Percentiles rank a stretch among this genome's conserved stretches.
phyloP scores from a whole-genome alignment of 352 stramenopile genomes.

The Albugo candida region DNA sequence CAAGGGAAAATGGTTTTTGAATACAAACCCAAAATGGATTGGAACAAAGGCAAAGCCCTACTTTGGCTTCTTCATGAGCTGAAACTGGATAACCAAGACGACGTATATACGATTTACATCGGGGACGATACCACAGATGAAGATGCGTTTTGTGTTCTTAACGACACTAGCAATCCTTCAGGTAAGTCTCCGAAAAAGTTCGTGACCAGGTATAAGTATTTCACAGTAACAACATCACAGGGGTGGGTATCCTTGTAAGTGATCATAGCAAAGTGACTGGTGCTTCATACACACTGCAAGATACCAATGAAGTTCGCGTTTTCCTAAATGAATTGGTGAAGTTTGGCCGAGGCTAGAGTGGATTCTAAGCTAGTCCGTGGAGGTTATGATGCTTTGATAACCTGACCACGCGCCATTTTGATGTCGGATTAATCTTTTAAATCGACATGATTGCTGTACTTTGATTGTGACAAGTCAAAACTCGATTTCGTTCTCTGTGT shows the following conservation, averaged over 20 bases:
- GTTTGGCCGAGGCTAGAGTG: not conserved
- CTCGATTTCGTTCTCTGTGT: too few species aligned
- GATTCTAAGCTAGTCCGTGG: too few species aligned
- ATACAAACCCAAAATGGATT: constrained; percentile 81
- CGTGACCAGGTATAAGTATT: constrained; percentile 25
- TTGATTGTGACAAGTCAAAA: too few species aligned
- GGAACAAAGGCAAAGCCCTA: constrained; percentile 83
- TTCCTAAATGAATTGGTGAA: constrained; percentile 53
- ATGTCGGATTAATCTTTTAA: too few species aligned
- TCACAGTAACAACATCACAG: constrained; percentile 17
- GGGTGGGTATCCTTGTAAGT: constrained; percentile 68
- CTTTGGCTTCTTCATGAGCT: constrained; percentile 68
- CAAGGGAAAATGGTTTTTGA: constrained; percentile 82
- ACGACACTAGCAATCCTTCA: constrained; percentile 23
- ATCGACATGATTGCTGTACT: too few species aligned
- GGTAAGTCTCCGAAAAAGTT: constrained; percentile 28
- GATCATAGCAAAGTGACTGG: constrained; percentile 46
- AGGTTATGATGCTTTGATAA: too few species aligned
- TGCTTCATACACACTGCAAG: constrained; percentile 55
- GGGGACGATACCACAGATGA: constrained; percentile 83
- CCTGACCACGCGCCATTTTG: too few species aligned
- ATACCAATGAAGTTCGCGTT: constrained; percentile 48
- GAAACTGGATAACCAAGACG: constrained; percentile 36
- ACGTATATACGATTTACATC: constrained; percentile 85
- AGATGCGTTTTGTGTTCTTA: constrained; percentile 63